phyloP scores from a whole-genome alignment of 257 asterid genomes.

The Solanum sitiens region DNA sequence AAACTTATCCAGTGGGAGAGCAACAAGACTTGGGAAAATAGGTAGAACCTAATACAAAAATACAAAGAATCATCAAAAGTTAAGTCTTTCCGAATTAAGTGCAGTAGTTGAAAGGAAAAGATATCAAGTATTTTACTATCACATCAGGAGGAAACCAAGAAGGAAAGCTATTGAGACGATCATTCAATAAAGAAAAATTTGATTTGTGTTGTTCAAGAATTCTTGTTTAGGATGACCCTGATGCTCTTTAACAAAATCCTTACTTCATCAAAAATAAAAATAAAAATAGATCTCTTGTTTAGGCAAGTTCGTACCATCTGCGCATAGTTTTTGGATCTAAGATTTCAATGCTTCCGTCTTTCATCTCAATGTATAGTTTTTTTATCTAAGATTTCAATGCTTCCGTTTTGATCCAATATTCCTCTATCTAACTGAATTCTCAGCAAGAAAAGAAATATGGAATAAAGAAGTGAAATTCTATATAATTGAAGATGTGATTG shows the following conservation, averaged over 20 bases:
- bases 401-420: background rate
- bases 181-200: background rate
- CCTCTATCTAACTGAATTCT: background rate
- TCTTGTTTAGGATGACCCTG: background rate
- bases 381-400: background rate
- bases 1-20: slow-evolving; percentile 85
- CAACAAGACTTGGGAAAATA: slow-evolving; percentile 80
- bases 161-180: background rate
- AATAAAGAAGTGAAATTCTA: background rate
- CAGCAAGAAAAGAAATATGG: background rate
- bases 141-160: background rate
- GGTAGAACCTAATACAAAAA: slow-evolving; percentile 63
- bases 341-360: background rate
- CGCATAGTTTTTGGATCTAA: background rate
- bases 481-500: background rate
- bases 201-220: background rate
- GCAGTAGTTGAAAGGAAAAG: background rate
- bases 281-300: background rate
- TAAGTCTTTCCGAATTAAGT: background rate
- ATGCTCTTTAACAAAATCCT: background rate
- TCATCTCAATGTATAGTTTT: background rate
- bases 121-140: background rate
- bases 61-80: background rate
- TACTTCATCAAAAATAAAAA: background rate
- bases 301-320: background rate